Evolutionary conservation across 108 stramenopile genomes (phyloP), one percentile per base, ranked within the genome.

Genomic region (Nitzschia sp.): DNA sequence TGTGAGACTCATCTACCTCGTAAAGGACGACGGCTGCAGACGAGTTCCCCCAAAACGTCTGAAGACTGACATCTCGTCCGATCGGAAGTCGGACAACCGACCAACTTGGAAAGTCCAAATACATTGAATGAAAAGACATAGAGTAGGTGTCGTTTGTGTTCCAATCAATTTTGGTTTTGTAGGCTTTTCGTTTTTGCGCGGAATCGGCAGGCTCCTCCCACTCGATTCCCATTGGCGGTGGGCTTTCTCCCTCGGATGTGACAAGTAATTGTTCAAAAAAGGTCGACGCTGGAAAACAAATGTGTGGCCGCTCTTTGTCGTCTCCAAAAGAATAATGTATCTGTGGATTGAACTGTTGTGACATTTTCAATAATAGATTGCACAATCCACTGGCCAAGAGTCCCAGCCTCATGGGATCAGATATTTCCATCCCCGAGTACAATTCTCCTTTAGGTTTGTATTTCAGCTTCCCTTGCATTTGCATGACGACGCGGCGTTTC

Each of bases 381-480:
- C 79, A 73, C 31, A 79, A 16, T 53, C 85, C 91, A 59, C 62
- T 80, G 21, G 90, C 82, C 29, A 95, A 57, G 15, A 95, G 55
- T 22, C 93, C 90, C 13, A 95, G 58, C 56, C 89, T 84, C 88
- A 92, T 88, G 11, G 71, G 72, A 53, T 89, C 73, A 9, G 78
- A 79, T 28, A 89, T 78, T 59, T 95, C 93, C 36, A 73, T 73
- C 16, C 90, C 90, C n/a, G 85, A 77, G 58, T 62, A 92, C 6
- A 95, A 25, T 23, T 66, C 59, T 11, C 90, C 89, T n/a, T 61
- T 62, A 1, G 93, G 93, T 41, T 66, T 34, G 25, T 66, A 48
- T 69, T 89, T 90, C 77, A 95, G 88, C 28, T 85, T 83, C 32
- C 93, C 93, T 62, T 95, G 93, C 2, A 91, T 59, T 76, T 91